Conservation (phyloP, 225 moss, liverwort and hornwort species). For the Polytrichum commune region DNA sequence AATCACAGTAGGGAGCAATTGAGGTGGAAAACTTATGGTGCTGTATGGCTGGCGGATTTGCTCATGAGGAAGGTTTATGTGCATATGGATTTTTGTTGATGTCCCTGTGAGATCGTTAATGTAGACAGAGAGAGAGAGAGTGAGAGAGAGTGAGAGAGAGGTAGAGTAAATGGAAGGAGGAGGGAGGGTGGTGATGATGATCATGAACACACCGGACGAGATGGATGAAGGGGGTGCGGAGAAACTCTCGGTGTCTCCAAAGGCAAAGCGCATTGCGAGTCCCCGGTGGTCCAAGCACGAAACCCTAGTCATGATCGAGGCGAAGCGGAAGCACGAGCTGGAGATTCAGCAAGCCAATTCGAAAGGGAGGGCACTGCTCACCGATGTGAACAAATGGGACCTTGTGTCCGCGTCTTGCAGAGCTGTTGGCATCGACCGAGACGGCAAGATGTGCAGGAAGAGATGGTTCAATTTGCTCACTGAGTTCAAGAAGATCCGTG, state of each 20-base stretch:
- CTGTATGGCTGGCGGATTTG: too few species aligned
- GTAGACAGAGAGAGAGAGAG: too few species aligned
- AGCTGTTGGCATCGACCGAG: constrained; percentile 49
- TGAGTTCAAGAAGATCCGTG: constrained; percentile 53
- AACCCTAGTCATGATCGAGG: constrained; percentile 60
- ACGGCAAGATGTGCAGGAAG: constrained; percentile 59
- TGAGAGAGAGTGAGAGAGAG: not conserved
- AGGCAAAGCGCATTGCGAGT: constrained; percentile 53
- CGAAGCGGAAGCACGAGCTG: constrained; percentile 55
- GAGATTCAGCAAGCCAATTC: constrained; percentile 35
- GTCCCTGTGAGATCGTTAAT: too few species aligned
- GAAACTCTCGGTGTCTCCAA: constrained; percentile 41
- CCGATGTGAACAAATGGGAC: constrained; percentile 58
- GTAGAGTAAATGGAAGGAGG: constrained; percentile 18
- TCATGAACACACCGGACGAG: constrained; percentile 28
- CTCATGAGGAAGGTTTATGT: too few species aligned
- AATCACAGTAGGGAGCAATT: too few species aligned
- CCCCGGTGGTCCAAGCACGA: constrained; percentile 60
- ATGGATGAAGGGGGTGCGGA: constrained; percentile 32
- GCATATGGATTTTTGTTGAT: too few species aligned
- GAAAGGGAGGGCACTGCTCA: constrained; percentile 35
- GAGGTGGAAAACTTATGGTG: too few species aligned
- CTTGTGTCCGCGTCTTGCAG: constrained; percentile 52
- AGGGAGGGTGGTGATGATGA: constrained; percentile 30
- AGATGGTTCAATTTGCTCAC: constrained; percentile 58